Base-by-base conservation (phyloP, 495 filamentous ascomycete species). In the Podospora appendiculata region DNA sequence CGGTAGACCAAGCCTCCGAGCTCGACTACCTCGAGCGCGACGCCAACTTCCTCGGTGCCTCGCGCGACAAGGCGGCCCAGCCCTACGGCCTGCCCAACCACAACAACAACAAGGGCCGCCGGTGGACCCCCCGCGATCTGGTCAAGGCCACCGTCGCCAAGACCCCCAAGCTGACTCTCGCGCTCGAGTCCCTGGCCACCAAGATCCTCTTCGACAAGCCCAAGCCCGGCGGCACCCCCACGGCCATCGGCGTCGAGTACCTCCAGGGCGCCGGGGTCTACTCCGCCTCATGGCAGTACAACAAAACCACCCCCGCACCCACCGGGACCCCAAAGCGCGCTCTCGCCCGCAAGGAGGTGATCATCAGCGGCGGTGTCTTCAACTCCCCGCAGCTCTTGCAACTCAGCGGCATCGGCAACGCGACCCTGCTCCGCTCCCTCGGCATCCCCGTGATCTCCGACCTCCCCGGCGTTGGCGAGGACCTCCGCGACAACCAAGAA, bases 221-320 rank as follows among this genome's bases (percentile, higher is more conserved):
- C 16, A 59, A 64, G 9, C 61, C 57, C 9, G 47, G 45, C 10
- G 58, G 55, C 19, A 68, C 64, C 16, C 78, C 81, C 1, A 68
- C 63, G 14, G 82, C 83, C 12, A 78, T 64, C 3, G 83, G 83
- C 39, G 73, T 87, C 38, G 75, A 83, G 45, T 86, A 76, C 58
- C 73, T 86, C 0, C 66, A 74, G 13, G 82, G 82, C n/a, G 46
- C 76, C 39, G 61, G 68, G 44, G 67, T 86, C 11, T 86, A 85
- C 69, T 61, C 70, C 14, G 81, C 82, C 4, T 76, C 78, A 46
- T 79, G 79, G 10, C 66, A 66, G 13, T 58, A 64, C 48, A 47
- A 57, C 12, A 9, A 32, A 2, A 17, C 47, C 47, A 49, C 14
- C 6, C 25, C 25, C 25, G 47, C 47, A 8, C 47, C 47, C 47